Evolutionary conservation across 176 grass and related monocot genomes (phyloP).

Genomic region (Stipa capillata): DNA sequence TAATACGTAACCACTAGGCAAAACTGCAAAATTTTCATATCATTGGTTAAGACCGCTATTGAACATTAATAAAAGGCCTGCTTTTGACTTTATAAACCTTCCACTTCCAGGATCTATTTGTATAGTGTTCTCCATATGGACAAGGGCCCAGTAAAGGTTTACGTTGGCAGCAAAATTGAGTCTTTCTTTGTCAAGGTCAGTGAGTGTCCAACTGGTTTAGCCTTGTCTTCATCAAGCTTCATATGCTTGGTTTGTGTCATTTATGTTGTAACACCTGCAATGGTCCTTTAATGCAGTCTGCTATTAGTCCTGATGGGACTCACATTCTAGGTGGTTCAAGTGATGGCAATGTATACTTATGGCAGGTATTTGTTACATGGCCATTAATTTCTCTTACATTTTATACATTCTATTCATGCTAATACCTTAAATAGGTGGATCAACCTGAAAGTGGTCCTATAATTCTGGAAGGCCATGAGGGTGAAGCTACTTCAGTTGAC

Average conservation of each 20-base stretch:
- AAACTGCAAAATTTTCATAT: background rate
- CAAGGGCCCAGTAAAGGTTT: conserved; percentile 73
- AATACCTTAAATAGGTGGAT: conserved; percentile 45
- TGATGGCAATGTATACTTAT: conserved; percentile 79
- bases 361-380: conserved; percentile 53
- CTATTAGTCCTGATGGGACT: conserved; percentile 76
- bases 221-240: background rate
- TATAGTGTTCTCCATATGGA: conserved; percentile 77
- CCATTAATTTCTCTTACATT: background rate
- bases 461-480: conserved; percentile 67
- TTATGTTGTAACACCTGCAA: background rate
- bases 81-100: conserved; percentile 15
- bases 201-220: background rate
- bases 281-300: conserved; percentile 42
- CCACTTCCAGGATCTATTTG: conserved; percentile 81
- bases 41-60: background rate
- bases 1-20: background rate
- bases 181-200: conserved; percentile 96
- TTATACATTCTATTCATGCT: background rate
- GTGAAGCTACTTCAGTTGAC: conserved; percentile 83
- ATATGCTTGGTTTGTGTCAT: background rate
- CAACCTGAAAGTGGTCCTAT: conserved; percentile 42
- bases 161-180: conserved; percentile 79
- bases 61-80: too few relatives aligned
- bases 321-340: conserved; percentile 88